A percentile compares a stretch with the other conserved stretches of the same genome.
Evolutionary conservation across 2,329 filamentous ascomycete species (phyloP).

Genomic region (Sclerotinia spermophila): DNA sequence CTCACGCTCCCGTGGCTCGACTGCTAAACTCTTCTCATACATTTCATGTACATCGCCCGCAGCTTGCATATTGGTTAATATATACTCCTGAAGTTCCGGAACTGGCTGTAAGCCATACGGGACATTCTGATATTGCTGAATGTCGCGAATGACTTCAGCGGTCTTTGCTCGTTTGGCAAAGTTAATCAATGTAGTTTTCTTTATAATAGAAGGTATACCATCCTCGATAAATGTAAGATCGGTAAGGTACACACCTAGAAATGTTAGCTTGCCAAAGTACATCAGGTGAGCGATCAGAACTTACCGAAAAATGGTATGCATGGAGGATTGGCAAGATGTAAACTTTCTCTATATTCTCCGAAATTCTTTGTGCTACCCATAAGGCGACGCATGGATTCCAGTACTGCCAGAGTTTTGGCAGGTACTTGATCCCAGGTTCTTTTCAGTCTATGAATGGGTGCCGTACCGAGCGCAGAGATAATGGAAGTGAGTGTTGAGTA

Average conservation of each 20-base stretch:
- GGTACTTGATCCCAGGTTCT: slow-evolving; percentile 94
- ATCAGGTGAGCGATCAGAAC: slow-evolving; percentile 31
- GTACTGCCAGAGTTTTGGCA: slow-evolving; percentile 70
- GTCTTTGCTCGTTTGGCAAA: slow-evolving; percentile 98
- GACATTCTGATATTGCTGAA: slow-evolving; percentile 97
- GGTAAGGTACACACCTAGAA: slow-evolving; percentile 84
- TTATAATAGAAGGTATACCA: slow-evolving; percentile 92
- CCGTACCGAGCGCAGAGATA: slow-evolving; percentile 90
- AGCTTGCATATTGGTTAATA: slow-evolving; percentile 91
- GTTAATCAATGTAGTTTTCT: slow-evolving; percentile 95
- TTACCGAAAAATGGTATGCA: slow-evolving; percentile 98
- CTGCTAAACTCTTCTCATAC: slow-evolving; percentile 93
- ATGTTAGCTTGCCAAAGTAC: slow-evolving; percentile 19
- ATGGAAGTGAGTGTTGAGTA: slow-evolving; percentile 97
- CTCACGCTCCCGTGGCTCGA: slow-evolving; percentile 93
- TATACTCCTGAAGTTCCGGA: slow-evolving; percentile 91
- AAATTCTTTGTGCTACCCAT: slow-evolving; percentile 99
- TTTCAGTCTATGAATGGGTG: slow-evolving; percentile 89
- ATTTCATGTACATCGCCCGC: slow-evolving; percentile 97
- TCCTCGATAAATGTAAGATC: slow-evolving; percentile 99
- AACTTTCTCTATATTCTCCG: slow-evolving; percentile 87
- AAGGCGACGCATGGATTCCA: slow-evolving; percentile 88
- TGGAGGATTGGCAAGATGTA: slow-evolving; percentile 90
- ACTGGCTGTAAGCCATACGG: slow-evolving; percentile 91
- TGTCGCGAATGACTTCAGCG: slow-evolving; percentile 95